phyloP scores from a whole-genome alignment of 306 rosid species.

The Malus sylvestris region DNA sequence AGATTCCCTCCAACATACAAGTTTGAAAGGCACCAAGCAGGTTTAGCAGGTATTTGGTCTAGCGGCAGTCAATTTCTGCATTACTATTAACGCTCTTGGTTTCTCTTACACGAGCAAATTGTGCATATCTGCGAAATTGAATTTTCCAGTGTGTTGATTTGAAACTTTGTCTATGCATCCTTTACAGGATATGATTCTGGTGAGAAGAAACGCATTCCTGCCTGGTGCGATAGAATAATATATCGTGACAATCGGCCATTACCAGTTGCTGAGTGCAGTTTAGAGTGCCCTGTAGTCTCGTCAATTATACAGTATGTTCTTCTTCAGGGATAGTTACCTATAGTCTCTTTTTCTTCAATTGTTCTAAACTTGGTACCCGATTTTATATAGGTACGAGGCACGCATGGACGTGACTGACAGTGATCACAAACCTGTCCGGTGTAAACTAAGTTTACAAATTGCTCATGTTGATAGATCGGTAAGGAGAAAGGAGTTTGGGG shows the following conservation, averaged over 20 bases:
- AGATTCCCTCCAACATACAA: slow-evolving; percentile 97
- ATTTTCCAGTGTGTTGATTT: not conserved
- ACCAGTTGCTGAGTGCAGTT: slow-evolving; percentile 53
- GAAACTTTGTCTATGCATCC: not conserved
- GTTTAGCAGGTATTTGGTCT: slow-evolving; percentile 63
- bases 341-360: slow-evolving; percentile 1
- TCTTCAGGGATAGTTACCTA: slow-evolving; percentile 6
- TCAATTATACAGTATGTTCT: slow-evolving; percentile 73
- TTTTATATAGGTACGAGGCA: slow-evolving; percentile 76
- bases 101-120: not conserved
- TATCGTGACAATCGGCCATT: slow-evolving; percentile 79
- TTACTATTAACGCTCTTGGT: not conserved
- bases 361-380: slow-evolving; percentile 18
- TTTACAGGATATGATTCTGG: slow-evolving; percentile 91
- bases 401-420: slow-evolving; percentile 98
- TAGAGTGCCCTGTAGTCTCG: slow-evolving; percentile 84
- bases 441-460: slow-evolving; percentile 69
- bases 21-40: slow-evolving; percentile 85
- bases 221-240: slow-evolving; percentile 98
- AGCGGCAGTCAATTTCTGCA: not conserved
- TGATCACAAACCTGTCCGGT: slow-evolving; percentile 95
- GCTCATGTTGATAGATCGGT: slow-evolving; percentile 81
- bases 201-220: slow-evolving; percentile 96
- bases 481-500: slow-evolving; percentile 79
- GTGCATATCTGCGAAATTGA: not conserved